Evolutionary conservation across 2,329 filamentous ascomycete genomes (phyloP).

Genomic region (Ophiostoma angusticollis): DNA sequence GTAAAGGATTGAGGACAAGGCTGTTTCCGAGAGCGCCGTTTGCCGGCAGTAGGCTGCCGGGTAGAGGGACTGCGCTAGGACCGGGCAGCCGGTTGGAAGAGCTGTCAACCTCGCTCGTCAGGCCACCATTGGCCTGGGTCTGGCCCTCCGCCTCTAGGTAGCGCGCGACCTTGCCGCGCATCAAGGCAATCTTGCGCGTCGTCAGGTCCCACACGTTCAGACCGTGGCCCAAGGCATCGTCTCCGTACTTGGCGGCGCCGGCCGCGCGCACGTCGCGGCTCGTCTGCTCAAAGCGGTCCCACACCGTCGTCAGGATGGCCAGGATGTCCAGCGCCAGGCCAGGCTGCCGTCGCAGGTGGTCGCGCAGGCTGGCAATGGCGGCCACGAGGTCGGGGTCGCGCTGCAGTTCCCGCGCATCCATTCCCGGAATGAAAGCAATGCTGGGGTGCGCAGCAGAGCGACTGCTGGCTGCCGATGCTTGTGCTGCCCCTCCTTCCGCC

Average conservation of each 20-base stretch:
- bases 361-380: conserved; percentile 28
- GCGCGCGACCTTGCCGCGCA: conserved; percentile 31
- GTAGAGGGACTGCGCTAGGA: not conserved
- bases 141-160: conserved; percentile 27
- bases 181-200: conserved; percentile 33
- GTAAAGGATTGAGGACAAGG: conserved; percentile 1
- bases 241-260: conserved; percentile 14
- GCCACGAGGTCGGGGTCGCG: conserved; percentile 27
- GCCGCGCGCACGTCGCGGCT: conserved; percentile 24
- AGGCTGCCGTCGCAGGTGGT: conserved; percentile 30
- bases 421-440: not conserved
- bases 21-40: too few species aligned
- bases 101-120: not conserved
- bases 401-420: conserved; percentile 15
- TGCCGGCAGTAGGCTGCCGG: too few species aligned
- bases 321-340: conserved; percentile 33
- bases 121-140: too few species aligned
- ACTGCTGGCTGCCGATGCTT: not conserved
- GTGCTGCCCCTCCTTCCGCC: not conserved
- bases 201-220: conserved; percentile 37
- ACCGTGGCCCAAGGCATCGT: conserved; percentile 19
- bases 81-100: not conserved
- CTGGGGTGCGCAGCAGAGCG: too few species aligned
- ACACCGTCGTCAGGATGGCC: conserved; percentile 28
- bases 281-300: conserved; percentile 30